A percentile compares a stretch with the other conserved stretches of the same genome.
phyloP scores from a whole-genome alignment of 2,329 filamentous ascomycete species.

The Ceratocystis colombiana region DNA sequence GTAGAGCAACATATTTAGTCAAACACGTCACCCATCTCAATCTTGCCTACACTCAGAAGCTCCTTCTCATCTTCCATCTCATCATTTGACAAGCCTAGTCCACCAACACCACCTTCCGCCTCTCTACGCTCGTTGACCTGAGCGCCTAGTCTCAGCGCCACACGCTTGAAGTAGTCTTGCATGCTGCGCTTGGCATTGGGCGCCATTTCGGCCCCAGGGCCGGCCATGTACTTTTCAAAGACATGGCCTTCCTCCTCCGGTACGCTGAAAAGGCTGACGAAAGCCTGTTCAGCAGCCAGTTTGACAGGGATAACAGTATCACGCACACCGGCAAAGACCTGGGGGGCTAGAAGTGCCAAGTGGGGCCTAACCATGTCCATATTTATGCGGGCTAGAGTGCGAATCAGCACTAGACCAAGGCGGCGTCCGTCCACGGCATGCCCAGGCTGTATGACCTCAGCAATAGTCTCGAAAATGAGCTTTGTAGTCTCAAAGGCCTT shows the following conservation, averaged over 20 bases:
- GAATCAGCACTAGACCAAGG: constrained; percentile 73
- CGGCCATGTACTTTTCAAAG: constrained; percentile 82
- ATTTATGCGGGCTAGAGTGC: constrained; percentile 70
- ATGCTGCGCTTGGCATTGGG: constrained; percentile 75
- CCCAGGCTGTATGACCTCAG: constrained; percentile 65
- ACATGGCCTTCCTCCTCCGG: constrained; percentile 75
- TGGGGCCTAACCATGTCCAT: constrained; percentile 75
- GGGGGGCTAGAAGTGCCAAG: constrained; percentile 64
- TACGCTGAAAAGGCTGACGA: constrained; percentile 81
- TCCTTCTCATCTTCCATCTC: constrained; percentile 91
- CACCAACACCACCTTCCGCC: constrained; percentile 80
- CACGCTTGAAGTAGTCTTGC: constrained; percentile 93
- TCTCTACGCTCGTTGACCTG: constrained; percentile 84
- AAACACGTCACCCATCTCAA: constrained; percentile 45
- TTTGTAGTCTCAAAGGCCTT: constrained; percentile 69
- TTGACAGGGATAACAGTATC: constrained; percentile 93
- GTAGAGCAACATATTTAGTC: constrained; percentile 17
- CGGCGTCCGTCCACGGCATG: constrained; percentile 73
- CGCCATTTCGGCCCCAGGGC: constrained; percentile 54
- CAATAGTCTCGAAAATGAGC: constrained; percentile 67
- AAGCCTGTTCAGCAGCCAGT: constrained; percentile 85
- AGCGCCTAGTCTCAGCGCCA: constrained; percentile 70
- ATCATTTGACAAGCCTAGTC: constrained; percentile 76
- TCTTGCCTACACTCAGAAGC: constrained; percentile 87
- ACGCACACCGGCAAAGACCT: constrained; percentile 80